phyloP scores from a whole-genome alignment of 2,329 filamentous ascomycete species.

The Penicillium occitanis region DNA sequence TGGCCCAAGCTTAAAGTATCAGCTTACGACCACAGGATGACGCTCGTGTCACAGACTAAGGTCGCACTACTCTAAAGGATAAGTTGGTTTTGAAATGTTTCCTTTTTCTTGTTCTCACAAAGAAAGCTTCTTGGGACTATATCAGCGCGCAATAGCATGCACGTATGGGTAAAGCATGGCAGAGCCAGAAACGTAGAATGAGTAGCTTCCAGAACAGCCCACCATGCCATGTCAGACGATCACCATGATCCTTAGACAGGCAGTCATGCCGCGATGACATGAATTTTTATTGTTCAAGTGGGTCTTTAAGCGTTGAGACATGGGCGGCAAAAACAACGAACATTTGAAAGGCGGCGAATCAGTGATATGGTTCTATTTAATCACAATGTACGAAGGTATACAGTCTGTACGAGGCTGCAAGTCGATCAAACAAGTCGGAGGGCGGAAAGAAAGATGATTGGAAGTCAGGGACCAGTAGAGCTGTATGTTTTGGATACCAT shows the following conservation, averaged over 20 bases:
- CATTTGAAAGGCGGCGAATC: not conserved
- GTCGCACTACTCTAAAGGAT: constrained; percentile 7
- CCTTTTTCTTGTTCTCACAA: constrained; percentile 10
- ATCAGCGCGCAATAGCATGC: not conserved
- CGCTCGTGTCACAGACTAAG: constrained; percentile 9
- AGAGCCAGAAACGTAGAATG: not conserved
- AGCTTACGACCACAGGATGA: not conserved
- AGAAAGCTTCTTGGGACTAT: not conserved
- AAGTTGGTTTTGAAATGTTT: constrained; percentile 6
- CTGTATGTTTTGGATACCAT: constrained; percentile 7
- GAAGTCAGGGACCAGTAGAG: not conserved
- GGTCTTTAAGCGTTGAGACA: constrained; percentile 12
- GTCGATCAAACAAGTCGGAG: constrained; percentile 21
- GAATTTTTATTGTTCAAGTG: not conserved
- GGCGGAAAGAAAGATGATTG: constrained; percentile 18
- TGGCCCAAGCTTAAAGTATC: not conserved
- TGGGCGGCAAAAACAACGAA: not conserved
- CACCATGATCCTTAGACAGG: not conserved
- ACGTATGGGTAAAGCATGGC: not conserved
- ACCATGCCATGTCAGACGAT: constrained; percentile 1
- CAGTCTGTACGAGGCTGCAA: constrained; percentile 10
- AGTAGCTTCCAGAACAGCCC: not conserved
- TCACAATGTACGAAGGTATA: not conserved
- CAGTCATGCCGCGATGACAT: not conserved
- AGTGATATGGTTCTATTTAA: not conserved